Evolutionary conservation across 495 filamentous ascomycete genomes (phyloP), one percentile per base, ranked within the genome.

Genomic region (Penicillium lagena): DNA sequence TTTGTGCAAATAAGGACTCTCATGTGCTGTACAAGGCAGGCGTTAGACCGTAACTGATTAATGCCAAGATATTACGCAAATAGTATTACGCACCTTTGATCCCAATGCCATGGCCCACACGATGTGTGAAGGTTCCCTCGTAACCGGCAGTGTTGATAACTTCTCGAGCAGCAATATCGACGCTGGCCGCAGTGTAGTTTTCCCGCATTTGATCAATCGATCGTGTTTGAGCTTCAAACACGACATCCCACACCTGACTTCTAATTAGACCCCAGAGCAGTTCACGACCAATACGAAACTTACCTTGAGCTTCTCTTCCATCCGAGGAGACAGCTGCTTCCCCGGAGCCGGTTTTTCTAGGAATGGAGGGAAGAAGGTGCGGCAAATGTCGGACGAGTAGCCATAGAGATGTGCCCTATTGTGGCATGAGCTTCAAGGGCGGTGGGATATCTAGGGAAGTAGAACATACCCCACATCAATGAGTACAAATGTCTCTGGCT

Each of bases 341-440:
- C 22, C 33, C 11, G 42, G 29, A 0, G 46, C 29, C 11, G 55
- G 58, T 41, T 55, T 60, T 15, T 44, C 42, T 7, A 62, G 47
- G 40, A 65, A 69, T 27, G 49, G 66, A 30, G 49, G 65, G 46
- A 77, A 77, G 54, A 81, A 81, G 15, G 71, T 77, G 9, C 77
- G 71, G 48, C 69, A 74, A 9, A 81, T 77, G 48, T 81, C 76
- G 11, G 75, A 79, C 13, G 70, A 76, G 51, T 79, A 81, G 15
- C 75, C 75, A 37, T 71, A 61, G n/a, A 74, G 64, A 58, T 78
- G 76, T 2, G 75, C 72, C 1, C 71, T 71, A 36, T 17, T 27
- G 12, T 9, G 9, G 32, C 40, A 55, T 57, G 46, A 63, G 47
- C 27, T 33, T 9, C 6, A 1, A 28, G 22, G 22, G 22, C 6